Base-by-base conservation (phyloP, 2,329 filamentous ascomycete genomes). In the Penicillium verrucosum region DNA sequence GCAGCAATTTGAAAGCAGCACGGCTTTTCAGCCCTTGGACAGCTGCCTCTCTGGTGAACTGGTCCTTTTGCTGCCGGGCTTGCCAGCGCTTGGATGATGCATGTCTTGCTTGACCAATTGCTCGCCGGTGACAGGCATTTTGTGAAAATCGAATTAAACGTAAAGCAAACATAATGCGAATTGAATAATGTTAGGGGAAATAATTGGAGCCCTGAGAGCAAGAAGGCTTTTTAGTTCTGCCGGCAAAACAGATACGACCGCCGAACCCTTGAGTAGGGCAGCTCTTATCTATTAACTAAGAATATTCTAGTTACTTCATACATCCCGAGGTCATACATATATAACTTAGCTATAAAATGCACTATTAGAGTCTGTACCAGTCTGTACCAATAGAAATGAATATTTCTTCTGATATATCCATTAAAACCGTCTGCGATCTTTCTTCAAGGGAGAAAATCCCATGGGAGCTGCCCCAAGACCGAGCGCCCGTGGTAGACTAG, bases 1-100 rank as follows among this genome's bases (percentile, higher is more conserved):
- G 89, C 18, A 97, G 76, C 10, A 99, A 79, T 75, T 99, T 99
- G 74, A 94, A 97, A 0, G 92, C 94, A 27, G 94, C 94, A 60
- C 94, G 85, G 67, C 91, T 95, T 75, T 93, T 97, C 56, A 97
- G 77, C 0, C 88, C 88, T 63, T 89, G 82, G 2, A 95, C 85
- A 68, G 86, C 89, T 44, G 94, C 92, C 65, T 89, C 85, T 54
- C 84, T 84, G 0, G 88, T 84, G 71, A 86, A 96, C 18, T 75
- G 76, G 76, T 99, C 94, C 40, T 76, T 82, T 38, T 79, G 79
- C 70, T 97, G 92, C 21, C 94, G 87, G 51, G 82, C 81, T 72
- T 91, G 90, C 94, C 94, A 99, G 73, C 86, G 80, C 49, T 84
- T 89, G 1, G 87, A 90, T 2, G 90, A 92, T 0, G 72, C 67